Evolutionary conservation across 2,329 filamentous ascomycete species (phyloP), one percentile per base, ranked within the genome.

Genomic region (Mycosphaerelloides madeirae): DNA sequence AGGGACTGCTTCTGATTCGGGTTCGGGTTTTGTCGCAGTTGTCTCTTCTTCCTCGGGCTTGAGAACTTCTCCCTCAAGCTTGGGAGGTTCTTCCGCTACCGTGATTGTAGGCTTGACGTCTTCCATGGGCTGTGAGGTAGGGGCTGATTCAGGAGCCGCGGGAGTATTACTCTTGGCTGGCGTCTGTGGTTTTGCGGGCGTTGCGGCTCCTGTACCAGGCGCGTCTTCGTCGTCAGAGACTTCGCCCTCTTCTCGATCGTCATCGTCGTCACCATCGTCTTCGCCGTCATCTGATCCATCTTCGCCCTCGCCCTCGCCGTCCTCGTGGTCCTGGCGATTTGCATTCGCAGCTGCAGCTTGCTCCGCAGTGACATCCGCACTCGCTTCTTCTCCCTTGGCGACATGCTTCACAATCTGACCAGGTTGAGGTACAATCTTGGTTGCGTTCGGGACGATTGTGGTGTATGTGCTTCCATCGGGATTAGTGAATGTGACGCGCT

Each of bases 401-500:
- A 64, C 60, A 46, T 64, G 61, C 49, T 63, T 63, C 25, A 64
- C 57, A 2, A 51, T 64, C 51, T 58, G 62, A 34, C 55, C 61
- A 36, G 54, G 62, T 42, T 57, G 60, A n/a, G 52, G 57, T 32
- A 53, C 58, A 60, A 52, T 68, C 60, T 63, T 65, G 11, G 61
- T 64, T 6, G 62, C 59, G 33, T 65, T 64, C 15, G 62, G 59
- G 29, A 65, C 62, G 2, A 67, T 56, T 1, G 66, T 58, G 18
- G 65, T 65, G 22, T 69, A 73, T 16, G 64, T 65, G 22, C 64
- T 62, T 25, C 68, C 66, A 18, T 65, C 73, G 58, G 42, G 71
- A 56, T 64, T 64, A 14, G 61, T 65, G 72, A 81, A 80, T 49
- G 76, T 76, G 32, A 81, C 78, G 63, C 83, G 87, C 67, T 83